Evolutionary conservation across 2,329 filamentous ascomycete species (phyloP).

Genomic region (Botrytis pseudocinerea): DNA sequence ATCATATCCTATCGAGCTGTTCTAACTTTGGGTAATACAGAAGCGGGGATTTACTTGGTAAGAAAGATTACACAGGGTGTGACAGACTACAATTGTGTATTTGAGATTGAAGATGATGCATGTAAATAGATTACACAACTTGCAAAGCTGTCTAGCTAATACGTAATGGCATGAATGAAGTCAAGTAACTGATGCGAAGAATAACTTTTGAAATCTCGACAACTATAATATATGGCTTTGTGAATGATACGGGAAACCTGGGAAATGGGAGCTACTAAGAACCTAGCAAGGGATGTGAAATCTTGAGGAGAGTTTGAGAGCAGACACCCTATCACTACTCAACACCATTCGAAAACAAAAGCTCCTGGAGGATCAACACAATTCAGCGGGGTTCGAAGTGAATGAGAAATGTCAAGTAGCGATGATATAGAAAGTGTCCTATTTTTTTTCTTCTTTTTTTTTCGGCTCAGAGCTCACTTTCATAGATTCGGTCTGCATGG

Average conservation of each 20-base stretch:
- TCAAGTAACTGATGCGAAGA: neutral
- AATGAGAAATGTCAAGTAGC: neutral
- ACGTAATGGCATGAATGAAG: neutral
- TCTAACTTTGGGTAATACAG: neutral
- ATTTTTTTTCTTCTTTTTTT: neutral
- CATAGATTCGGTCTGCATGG: neutral
- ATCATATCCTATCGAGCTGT: neutral
- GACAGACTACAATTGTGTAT: neutral
- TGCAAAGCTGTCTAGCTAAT: neutral
- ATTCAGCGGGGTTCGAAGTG: neutral
- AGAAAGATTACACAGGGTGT: neutral
- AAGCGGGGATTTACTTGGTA: neutral
- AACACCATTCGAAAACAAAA: neutral
- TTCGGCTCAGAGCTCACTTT: neutral
- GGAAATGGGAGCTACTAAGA: neutral
- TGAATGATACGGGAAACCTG: neutral
- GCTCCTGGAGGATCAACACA: neutral
- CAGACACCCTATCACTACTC: neutral
- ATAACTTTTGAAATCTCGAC: neutral
- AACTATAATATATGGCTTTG: neutral
- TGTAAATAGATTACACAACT: neutral
- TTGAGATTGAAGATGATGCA: neutral
- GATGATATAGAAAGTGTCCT: neutral
- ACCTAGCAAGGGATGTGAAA: neutral
- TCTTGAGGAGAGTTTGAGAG: neutral